Percentiles rank a stretch among this genome's conserved stretches.
Conservation (phyloP, 306 rosid species). For the Pterocarpus santalinus region DNA sequence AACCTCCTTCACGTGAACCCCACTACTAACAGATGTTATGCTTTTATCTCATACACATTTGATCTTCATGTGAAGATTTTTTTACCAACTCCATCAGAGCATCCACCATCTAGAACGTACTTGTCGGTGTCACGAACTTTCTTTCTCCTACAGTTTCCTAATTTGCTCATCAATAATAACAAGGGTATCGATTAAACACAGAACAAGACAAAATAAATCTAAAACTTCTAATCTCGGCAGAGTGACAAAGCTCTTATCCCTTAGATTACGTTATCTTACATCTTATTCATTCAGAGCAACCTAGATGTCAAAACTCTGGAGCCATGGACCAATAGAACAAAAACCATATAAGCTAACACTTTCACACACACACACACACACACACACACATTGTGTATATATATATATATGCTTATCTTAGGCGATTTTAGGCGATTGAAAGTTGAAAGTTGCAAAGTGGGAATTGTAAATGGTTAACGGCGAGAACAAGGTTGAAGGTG, state of each 20-base stretch:
- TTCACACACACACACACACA: neutral
- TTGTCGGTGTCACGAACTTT: neutral
- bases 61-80: no score
- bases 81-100: no score
- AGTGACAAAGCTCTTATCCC: neutral
- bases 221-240: neutral
- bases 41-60: no score
- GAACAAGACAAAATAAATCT: neutral
- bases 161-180: neutral
- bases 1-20: no score
- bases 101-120: neutral
- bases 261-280: no score
- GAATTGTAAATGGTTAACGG: slow-evolving; percentile 24
- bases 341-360: neutral
- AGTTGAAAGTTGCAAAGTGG: neutral
- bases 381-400: no score
- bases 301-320: neutral
- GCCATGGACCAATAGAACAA: neutral
- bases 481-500: slow-evolving; percentile 46
- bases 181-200: neutral
- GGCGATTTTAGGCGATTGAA: neutral
- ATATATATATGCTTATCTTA: no score
- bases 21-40: no score
- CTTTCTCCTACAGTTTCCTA: slow-evolving; percentile 1
- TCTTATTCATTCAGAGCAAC: no score